A percentile compares a stretch with the other conserved stretches of the same genome.
These are phyloP conservation scores for Metarhizium humberi DNA, from an alignment of 2,329 filamentous ascomycete species.

Conservation along the genomic window DNA sequence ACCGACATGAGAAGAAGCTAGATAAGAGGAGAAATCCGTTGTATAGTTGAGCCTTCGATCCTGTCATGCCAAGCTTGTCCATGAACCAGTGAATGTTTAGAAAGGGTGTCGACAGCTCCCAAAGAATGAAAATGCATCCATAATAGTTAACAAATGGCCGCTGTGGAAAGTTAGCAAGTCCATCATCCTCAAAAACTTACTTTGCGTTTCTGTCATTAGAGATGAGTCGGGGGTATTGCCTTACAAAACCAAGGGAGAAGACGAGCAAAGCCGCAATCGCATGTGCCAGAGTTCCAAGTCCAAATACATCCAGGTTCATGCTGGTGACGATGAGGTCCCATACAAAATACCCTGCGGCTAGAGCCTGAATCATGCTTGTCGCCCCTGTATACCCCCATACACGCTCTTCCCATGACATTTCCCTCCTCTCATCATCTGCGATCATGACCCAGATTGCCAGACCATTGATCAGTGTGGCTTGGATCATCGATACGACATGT, in stretches of 20 bases:
- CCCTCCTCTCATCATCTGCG: conserved; percentile 55
- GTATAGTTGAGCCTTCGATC: conserved; percentile 62
- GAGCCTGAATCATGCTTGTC: conserved; percentile 62
- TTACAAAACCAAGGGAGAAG: conserved; percentile 71
- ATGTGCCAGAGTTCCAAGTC: conserved; percentile 67
- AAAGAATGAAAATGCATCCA: conserved; percentile 71
- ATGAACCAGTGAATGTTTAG: conserved; percentile 89
- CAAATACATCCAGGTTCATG: conserved; percentile 61
- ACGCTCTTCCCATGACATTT: conserved; percentile 57
- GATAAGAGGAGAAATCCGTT: conserved; percentile 65
- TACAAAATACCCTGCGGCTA: conserved; percentile 74
- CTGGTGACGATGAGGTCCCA: conserved; percentile 71
- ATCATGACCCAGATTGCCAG: conserved; percentile 68
- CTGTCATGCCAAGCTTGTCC: conserved; percentile 76
- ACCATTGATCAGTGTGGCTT: conserved; percentile 62
- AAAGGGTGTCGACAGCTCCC: conserved; percentile 78
- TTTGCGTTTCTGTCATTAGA: background rate
- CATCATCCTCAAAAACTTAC: background rate
- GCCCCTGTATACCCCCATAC: conserved; percentile 72
- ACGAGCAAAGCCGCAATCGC: conserved; percentile 65
- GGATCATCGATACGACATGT: conserved; percentile 75
- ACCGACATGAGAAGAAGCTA: conserved; percentile 68
- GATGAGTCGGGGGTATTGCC: conserved; percentile 21
- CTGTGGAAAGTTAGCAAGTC: conserved; percentile 31
- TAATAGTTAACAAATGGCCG: conserved; percentile 81